Evolutionary conservation across 306 rosid genomes (phyloP), one percentile per base, ranked within the genome.

Genomic region (Datisca glomerata): DNA sequence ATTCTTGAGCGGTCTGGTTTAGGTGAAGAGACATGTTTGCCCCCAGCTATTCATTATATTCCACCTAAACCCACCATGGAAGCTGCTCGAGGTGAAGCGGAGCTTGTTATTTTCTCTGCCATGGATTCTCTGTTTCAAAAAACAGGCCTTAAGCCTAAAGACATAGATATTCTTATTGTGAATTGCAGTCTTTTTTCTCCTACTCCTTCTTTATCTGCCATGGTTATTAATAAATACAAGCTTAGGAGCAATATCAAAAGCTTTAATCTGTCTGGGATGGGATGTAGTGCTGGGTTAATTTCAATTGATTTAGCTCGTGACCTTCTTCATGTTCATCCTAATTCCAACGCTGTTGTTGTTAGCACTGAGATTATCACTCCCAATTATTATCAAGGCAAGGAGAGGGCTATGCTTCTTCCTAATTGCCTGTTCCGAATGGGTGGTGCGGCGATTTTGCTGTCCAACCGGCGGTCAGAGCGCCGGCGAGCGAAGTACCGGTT

Each of bases 391-490:
- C 84, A 89, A 42, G 98, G 98, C 0, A 84, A 89, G 0, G 98
- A 89, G 51, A 47, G 98, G 47, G 95, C 98, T 6, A 89, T 80
- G 98, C 95, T 89, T 41, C 70, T 89, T 3, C 96, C 96, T 0
- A 87, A 87, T 22, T 87, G 96, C 15, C 72, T 87, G 16, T 87
- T 87, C 74, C 68, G 98, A 15, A 84, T 89, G 95, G 98, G 98
- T 1, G 98, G 93, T 5, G 98, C 95, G 8, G 98, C 98, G 1
- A 66, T 89, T 4, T 59, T 89, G 1, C 20, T 89, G 2, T 74
- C 98, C 0, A 89, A 89, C 65, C 60, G 98, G 0, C 40, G 51
- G 0, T 60, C 82, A 0, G 93, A 84, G 27, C 12, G 72, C 0
- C 39, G 61, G 7, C 73, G 84, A 3, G 77, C 95, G 21, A 89